Evolutionary conservation across 169 alveolate genomes (phyloP), one percentile per base, ranked within the genome.

Genomic region (Eimeria acervulina): DNA sequence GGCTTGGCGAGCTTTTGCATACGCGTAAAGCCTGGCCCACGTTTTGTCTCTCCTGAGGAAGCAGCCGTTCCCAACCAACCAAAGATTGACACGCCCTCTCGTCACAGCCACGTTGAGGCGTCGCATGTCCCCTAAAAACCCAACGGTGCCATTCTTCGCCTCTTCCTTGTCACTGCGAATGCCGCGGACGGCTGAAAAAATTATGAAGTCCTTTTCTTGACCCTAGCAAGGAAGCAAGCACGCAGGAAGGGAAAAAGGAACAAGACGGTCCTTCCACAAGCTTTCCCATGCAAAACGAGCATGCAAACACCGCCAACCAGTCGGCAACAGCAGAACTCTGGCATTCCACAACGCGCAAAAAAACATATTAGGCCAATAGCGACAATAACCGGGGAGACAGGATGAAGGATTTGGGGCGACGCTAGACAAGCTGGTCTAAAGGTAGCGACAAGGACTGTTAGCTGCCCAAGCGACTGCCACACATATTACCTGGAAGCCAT

Each of bases 71-170:
- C 97, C 97, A 26, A 95, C 95, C 74, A 95, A 44, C 96, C 95
- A 96, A 51, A 96, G 88, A 31, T 92, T 85, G 10, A 74, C 52
- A 2, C 97, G 96, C 36, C 96, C 97, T 10, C 97, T 87, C 47
- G 97, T 96, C 88, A 96, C 63, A 47, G 97, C 97, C 94, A 96
- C 97, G 40, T 96, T 96, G 74, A 96, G 95, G 26, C 97, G 95
- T 21, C 97, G 55, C 84, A 51, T 90, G 90, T 96, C 97, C 10
- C 95, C 96, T 74, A 95, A 61, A 70, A 96, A 96, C 21, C 97
- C 97, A n/a, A 96, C 88, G 26, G 95, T 66, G 36, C 74, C 66
- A 42, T 72, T 83, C n/a, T 81, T 93, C 42, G 90, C 72, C 59
- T 40, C 97, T n/a, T 83, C 80, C 78, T 47, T 76, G 66, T 61